Base-by-base conservation (phyloP, 495 filamentous ascomycete species). In the Choiromyces venosus region DNA sequence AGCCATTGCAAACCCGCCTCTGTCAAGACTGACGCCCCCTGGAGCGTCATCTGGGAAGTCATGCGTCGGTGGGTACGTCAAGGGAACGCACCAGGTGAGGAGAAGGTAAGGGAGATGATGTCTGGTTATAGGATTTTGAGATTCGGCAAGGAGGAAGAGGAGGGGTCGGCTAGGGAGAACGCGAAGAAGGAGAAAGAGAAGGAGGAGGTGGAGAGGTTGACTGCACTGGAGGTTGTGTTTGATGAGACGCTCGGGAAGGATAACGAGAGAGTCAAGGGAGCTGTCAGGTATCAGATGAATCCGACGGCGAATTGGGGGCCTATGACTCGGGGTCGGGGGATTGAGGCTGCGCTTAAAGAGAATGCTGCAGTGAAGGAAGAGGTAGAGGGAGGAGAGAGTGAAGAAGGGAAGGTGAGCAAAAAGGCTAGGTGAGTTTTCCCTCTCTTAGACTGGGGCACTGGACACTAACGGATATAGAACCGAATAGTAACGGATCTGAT, bases 251-350 rank as follows among this genome's bases (percentile, higher is more conserved):
- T 97, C 21, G 95, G 93, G 0, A 89, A 84, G 73, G 89, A 94
- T 71, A 83, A 83, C 42, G 87, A 84, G 36, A 74, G 85, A 29
- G 83, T 82, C 69, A 89, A 86, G 72, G 89, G 89, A 66, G 83
- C 93, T 29, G 87, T 94, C 44, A 85, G 94, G 65, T 99, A 97
- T 82, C 96, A 96, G 84, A 79, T 87, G 37, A 97, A 98, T 80
- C 95, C 95, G 19, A 84, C 89, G 44, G 89, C 91, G 65, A 94
- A 98, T 79, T 99, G 95, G 95, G 95, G 95, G 0, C 95, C 95
- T 0, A 89, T 97, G 89, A 90, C 85, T 76, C 86, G 88, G 66
- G 94, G 94, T 16, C 91, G 87, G 73, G 87, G 84, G 37, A 68
- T 70, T 42, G 67, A 69, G 25, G 56, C 68, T 21, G 67, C 66